Evolutionary conservation across 352 stramenopile genomes (phyloP).

Genomic region (Pythium diclinum): DNA sequence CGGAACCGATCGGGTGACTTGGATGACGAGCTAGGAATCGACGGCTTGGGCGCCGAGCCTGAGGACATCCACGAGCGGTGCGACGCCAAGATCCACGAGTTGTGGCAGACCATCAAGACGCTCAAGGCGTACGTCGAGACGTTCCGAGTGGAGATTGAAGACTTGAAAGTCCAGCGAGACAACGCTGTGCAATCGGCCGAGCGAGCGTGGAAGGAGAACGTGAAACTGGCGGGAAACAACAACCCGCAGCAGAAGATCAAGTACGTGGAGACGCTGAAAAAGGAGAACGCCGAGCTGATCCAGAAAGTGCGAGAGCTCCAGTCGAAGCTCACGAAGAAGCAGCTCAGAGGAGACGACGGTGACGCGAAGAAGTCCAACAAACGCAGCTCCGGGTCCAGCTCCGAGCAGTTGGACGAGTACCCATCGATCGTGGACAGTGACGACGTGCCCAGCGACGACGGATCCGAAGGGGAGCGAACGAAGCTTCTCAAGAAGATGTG

Average conservation of each 20-base stretch:
- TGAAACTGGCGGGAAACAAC: slow-evolving; percentile 49
- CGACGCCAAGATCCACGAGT: slow-evolving; percentile 62
- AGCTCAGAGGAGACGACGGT: slow-evolving; percentile 16
- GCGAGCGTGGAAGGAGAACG: slow-evolving; percentile 53
- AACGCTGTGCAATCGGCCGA: slow-evolving; percentile 54
- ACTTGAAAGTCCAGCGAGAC: slow-evolving; percentile 50
- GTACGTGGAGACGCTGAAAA: slow-evolving; percentile 69
- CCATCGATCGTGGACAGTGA: slow-evolving; percentile 21
- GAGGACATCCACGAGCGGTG: slow-evolving; percentile 45
- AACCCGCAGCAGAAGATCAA: slow-evolving; percentile 74
- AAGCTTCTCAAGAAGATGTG: slow-evolving; percentile 53
- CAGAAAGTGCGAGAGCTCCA: slow-evolving; percentile 60
- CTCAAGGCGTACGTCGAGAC: slow-evolving; percentile 61
- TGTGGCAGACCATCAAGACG: slow-evolving; percentile 64
- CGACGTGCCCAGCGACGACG: slow-evolving; percentile 25
- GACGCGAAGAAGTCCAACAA: slow-evolving; percentile 11
- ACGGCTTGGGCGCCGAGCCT: slow-evolving; percentile 5
- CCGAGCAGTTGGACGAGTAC: slow-evolving; percentile 26
- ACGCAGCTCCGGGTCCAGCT: slow-evolving; percentile 17
- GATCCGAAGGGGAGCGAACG: slow-evolving; percentile 33
- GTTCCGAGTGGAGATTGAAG: slow-evolving; percentile 49
- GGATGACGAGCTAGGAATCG: slow-evolving; percentile 22
- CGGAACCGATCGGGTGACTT: background rate
- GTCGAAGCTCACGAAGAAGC: slow-evolving; percentile 32
- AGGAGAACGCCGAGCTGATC: slow-evolving; percentile 52